phyloP scores from a whole-genome alignment of 2,329 filamentous ascomycete genomes.

The Exserohilum rostratum region DNA sequence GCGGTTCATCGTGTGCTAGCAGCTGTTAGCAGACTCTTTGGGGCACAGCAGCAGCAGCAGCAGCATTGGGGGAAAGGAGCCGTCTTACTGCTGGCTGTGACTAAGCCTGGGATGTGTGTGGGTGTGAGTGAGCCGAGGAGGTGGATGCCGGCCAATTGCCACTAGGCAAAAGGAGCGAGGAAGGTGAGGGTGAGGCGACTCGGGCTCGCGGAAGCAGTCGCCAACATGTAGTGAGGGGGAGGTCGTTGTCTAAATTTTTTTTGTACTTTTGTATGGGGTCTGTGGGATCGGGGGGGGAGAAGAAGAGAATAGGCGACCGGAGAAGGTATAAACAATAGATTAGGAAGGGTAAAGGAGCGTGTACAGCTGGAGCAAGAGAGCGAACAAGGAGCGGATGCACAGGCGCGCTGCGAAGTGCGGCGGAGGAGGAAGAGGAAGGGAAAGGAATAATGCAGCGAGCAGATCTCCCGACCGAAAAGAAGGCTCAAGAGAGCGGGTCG shows the following conservation, averaged over 20 bases:
- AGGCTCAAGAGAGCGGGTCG: conserved; percentile 22
- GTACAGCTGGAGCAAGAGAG: conserved; percentile 21
- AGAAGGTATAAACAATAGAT: conserved; percentile 28
- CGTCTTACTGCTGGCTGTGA: conserved; percentile 22
- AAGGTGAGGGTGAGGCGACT: conserved; percentile 9
- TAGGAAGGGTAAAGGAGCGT: conserved; percentile 31
- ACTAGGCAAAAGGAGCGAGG: conserved; percentile 1
- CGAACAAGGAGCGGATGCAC: conserved; percentile 30
- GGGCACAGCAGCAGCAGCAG: conserved; percentile 7
- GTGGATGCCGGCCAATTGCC: conserved; percentile 4
- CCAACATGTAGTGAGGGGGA: conserved; percentile 34
- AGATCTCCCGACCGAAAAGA: conserved; percentile 29
- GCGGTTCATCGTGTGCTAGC: conserved; percentile 68
- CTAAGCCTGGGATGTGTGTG: not conserved
- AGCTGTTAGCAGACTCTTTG: conserved; percentile 24
- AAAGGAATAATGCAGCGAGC: conserved; percentile 29
- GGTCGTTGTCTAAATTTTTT: not conserved
- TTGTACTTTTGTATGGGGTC: not conserved
- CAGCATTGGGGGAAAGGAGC: conserved; percentile 3
- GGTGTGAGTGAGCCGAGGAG: not conserved
- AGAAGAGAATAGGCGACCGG: conserved; percentile 1
- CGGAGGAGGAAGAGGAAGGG: conserved; percentile 13
- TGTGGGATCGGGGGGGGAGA: not conserved
- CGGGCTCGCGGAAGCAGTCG: conserved; percentile 22
- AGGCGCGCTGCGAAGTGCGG: conserved; percentile 31